Evolutionary conservation across 306 rosid species (phyloP), one percentile per base, ranked within the genome.

Genomic region (Sicyos edulis): DNA sequence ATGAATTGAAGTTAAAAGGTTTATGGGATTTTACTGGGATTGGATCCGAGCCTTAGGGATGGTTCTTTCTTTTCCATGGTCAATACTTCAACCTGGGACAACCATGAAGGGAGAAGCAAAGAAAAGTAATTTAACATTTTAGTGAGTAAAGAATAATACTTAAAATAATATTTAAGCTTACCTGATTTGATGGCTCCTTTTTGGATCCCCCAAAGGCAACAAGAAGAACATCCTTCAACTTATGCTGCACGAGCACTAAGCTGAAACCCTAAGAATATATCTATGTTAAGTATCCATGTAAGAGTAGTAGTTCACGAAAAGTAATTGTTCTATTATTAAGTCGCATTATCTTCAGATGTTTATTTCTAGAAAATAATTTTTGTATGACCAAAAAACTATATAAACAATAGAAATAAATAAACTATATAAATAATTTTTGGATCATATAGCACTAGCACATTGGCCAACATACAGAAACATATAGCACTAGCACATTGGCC

Each of bases 171-270:
- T 14, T 8, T 6, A 69, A 15, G 15, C 15, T 21, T 16, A 92
- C 98, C 96, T 90, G 92, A 83, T 92, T 90, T 76, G 96, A 86
- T 54, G 92, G 82, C 74, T 92, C 98, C 78, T 90, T 92, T 78
- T 83, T 92, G 80, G 84, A 88, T 77, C 98, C 96, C 76, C 98
- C 96, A 84, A 92, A 92, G 60, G 96, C 96, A 75, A 92, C 88
- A 69, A 92, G 96, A 85, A 92, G 96, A 84, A 88, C 90, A 79
- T 92, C 92, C 72, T 86, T 92, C 71, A 90, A 96, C 80, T 92
- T 90, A 79, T 85, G 92, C 76, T 85, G 96, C 79, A 86, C 88
- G 29, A 78, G 83, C 59, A 84, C 96, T 74, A 92, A 78, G 83
- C 96, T 92, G 88, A 92, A 92, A 76, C 98, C 96, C 98, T 92